A percentile compares a stretch with the other conserved stretches of the same genome.
Conservation (phyloP, 306 rosid species). For the Acacia crassicarpa region DNA sequence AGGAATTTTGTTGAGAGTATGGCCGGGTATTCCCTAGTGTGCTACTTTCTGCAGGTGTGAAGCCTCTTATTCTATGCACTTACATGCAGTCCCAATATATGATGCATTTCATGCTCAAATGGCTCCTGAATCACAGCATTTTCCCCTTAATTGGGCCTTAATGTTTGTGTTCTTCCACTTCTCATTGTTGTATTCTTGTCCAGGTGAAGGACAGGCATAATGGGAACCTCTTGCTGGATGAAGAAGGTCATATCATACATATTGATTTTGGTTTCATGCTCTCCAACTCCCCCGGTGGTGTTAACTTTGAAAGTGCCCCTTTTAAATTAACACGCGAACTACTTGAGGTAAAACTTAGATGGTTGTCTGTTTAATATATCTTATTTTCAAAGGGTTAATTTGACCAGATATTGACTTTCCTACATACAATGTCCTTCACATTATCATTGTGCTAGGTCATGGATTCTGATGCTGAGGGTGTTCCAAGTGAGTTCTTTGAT, state of each 20-base stretch:
- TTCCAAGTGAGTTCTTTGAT: constrained; percentile 99
- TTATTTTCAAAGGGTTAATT: neutral
- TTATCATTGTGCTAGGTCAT: constrained; percentile 69
- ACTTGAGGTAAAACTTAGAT: constrained; percentile 70
- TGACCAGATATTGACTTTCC: constrained; percentile 19
- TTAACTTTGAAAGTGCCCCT: constrained; percentile 98
- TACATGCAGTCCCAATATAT: neutral
- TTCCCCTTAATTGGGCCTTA: constrained; percentile 25
- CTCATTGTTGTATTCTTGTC: constrained; percentile 29
- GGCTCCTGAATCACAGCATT: constrained; percentile 6
- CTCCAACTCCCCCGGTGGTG: constrained; percentile 99
- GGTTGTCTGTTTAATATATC: constrained; percentile 15
- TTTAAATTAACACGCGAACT: constrained; percentile 96
- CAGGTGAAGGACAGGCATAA: constrained; percentile 97
- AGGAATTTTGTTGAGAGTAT: constrained; percentile 98
- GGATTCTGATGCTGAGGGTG: constrained; percentile 99
- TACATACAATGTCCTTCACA: constrained; percentile 17
- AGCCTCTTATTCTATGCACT: constrained; percentile 15
- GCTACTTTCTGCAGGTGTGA: constrained; percentile 93
- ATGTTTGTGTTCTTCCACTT: constrained; percentile 26
- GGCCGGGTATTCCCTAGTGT: constrained; percentile 99
- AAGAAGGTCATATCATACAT: constrained; percentile 97
- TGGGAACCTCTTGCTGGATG: constrained; percentile 94
- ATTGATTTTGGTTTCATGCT: constrained; percentile 99
- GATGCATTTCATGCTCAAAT: constrained; percentile 23